phyloP scores from a whole-genome alignment of 2,329 filamentous ascomycete genomes.

The Fusarium hainanense region DNA sequence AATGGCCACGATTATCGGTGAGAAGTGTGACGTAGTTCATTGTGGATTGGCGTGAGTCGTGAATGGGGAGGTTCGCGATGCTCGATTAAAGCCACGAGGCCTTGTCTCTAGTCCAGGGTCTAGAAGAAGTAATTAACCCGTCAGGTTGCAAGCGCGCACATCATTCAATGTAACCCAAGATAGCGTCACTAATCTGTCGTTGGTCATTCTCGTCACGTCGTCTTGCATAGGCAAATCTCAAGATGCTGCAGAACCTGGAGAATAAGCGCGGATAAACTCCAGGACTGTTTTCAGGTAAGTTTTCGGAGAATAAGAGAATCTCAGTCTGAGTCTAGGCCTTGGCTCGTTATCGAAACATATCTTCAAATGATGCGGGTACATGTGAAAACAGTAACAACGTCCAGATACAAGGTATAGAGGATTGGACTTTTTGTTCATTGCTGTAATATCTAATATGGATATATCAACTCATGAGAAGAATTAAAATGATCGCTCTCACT shows the following conservation, averaged over 20 bases:
- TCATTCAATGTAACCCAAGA: conserved; percentile 8
- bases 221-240: conserved; percentile 13
- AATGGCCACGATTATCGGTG: background rate
- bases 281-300: background rate
- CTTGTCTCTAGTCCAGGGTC: background rate
- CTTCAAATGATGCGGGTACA: background rate
- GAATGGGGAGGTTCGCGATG: background rate
- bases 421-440: background rate
- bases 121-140: background rate
- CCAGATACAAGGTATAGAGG: background rate
- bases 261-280: background rate
- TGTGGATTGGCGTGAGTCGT: background rate
- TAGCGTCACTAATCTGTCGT: conserved; percentile 4
- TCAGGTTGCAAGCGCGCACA: conserved; percentile 27
- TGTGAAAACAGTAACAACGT: background rate
- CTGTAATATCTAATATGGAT: background rate
- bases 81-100: background rate
- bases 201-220: background rate
- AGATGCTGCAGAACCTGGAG: background rate
- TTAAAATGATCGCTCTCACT: background rate
- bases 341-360: background rate
- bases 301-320: background rate
- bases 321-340: background rate
- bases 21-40: background rate
- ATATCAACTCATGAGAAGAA: background rate